phyloP scores from a whole-genome alignment of 371 early-diverging fungal genomes.

The Mucor sp. region DNA sequence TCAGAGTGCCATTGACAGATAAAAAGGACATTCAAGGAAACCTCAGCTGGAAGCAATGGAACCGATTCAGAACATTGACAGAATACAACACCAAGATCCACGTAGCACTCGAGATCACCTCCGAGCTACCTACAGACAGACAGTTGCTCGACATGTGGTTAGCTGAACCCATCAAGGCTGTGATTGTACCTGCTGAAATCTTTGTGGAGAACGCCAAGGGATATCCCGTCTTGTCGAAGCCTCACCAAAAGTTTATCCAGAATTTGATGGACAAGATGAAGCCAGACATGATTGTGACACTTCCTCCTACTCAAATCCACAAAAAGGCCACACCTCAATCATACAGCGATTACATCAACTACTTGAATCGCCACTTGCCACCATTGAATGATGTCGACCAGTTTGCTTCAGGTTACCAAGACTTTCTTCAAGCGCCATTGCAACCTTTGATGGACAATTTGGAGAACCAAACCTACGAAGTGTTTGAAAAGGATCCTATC shows the following conservation, averaged over 20 bases:
- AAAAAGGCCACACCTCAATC: constrained; percentile 40
- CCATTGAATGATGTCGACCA: constrained; percentile 64
- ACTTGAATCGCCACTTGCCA: constrained; percentile 67
- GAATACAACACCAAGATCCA: constrained; percentile 55
- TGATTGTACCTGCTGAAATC: constrained; percentile 71
- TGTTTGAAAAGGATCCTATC: constrained; percentile 90
- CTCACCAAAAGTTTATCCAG: constrained; percentile 72
- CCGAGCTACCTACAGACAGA: constrained; percentile 55
- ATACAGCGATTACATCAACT: constrained; percentile 72
- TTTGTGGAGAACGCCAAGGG: constrained; percentile 82
- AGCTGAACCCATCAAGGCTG: constrained; percentile 82
- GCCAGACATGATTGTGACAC: constrained; percentile 59
- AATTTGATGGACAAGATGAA: constrained; percentile 61
- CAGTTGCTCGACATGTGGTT: constrained; percentile 71
- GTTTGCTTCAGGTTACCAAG: constrained; percentile 83
- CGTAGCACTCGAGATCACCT: constrained; percentile 69
- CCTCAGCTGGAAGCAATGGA: constrained; percentile 68
- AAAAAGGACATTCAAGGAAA: constrained; percentile 36
- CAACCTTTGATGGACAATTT: constrained; percentile 95
- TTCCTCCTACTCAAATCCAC: constrained; percentile 30
- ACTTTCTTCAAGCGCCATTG: constrained; percentile 86
- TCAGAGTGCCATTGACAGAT: constrained; percentile 42
- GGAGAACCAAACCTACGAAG: constrained; percentile 90
- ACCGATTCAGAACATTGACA: constrained; percentile 60
- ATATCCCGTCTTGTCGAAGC: constrained; percentile 84